A percentile compares a stretch with the other conserved stretches of the same genome.
Evolutionary conservation across 495 filamentous ascomycete genomes (phyloP).

Genomic region (Xylaria intraflava): DNA sequence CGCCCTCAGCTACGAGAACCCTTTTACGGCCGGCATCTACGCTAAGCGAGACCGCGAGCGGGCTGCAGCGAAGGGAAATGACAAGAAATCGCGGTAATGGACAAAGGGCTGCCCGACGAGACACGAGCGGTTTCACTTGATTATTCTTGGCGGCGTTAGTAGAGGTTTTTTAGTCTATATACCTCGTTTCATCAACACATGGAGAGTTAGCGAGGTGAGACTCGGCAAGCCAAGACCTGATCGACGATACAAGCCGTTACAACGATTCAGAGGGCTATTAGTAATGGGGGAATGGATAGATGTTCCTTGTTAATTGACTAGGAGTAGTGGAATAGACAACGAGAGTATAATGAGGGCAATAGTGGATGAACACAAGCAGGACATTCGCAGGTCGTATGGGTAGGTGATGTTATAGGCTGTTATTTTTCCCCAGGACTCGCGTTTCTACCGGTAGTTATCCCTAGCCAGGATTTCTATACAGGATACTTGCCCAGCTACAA

Average conservation of each 20-base stretch:
- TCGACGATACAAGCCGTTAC: not conserved
- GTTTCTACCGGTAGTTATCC: too few relatives aligned
- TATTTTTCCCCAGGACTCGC: too few relatives aligned
- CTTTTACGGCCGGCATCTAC: constrained; percentile 94
- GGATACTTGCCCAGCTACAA: too few relatives aligned
- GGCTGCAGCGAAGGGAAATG: constrained; percentile 27
- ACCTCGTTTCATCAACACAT: too few relatives aligned
- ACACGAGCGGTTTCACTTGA: too few relatives aligned
- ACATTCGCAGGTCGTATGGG: too few relatives aligned
- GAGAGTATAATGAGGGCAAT: not conserved
- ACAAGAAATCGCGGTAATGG: constrained; percentile 42
- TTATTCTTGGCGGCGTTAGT: too few relatives aligned
- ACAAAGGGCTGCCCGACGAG: not conserved
- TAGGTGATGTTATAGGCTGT: too few relatives aligned
- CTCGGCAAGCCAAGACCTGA: not conserved
- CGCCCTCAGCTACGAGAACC: constrained; percentile 87
- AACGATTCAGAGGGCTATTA: not conserved
- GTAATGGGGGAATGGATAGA: not conserved
- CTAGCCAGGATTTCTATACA: too few relatives aligned
- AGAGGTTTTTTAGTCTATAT: too few relatives aligned
- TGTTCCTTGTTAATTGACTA: not conserved
- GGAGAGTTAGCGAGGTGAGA: too few relatives aligned
- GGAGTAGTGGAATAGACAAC: not conserved
- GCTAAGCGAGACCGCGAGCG: constrained; percentile 68
- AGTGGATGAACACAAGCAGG: not conserved